Base-by-base conservation (phyloP, 129 eudicot genomes). In the Lactuca saligna region DNA sequence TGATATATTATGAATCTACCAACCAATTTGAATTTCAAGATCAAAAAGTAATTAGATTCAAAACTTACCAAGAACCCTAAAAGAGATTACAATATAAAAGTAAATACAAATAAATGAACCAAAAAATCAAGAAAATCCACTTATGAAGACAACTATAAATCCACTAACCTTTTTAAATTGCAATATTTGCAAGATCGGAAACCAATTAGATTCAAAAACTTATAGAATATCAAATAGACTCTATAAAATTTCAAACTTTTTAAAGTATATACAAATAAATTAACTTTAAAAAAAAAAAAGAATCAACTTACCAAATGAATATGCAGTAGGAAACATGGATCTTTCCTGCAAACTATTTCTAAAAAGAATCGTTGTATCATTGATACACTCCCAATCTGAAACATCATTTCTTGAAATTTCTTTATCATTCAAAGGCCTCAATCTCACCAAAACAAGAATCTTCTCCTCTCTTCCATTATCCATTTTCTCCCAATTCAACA, bases 351-450 rank as follows among this genome's bases (percentile, higher is more conserved):
- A 85, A 69, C 84, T 87, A 71, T 90, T 90, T 69, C 97, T 77
- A 75, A 84, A 90, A 58, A 90, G 48, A 79, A 90, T 72, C 42
- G 91, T 90, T 59, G 84, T 79, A 44, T 89, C 83, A 29, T 91
- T 91, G 80, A 87, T 91, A 63, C 95, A 87, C 75, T 87, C 95
- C 95, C 95, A 91, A 62, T 94, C 99, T 0, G 94, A 85, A 57
- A 94, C 97, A 77, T 90, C 99, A 72, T 76, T 83, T 71, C 69
- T 81, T 9, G 91, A 61, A 59, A 81, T 85, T 63, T 94, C 99
- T 71, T 90, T 94, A 63, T 89, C 99, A 78, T 82, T 89, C 84
- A 94, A 70, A 38, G 99, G 99, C 82, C 97, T 90, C 72, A 94
- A 82, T 63, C 99, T 90, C 68, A 94, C 99, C 82, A 90, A 80